phyloP scores from a whole-genome alignment of 2,329 filamentous ascomycete species.

The Exophiala lecanii-corni region DNA sequence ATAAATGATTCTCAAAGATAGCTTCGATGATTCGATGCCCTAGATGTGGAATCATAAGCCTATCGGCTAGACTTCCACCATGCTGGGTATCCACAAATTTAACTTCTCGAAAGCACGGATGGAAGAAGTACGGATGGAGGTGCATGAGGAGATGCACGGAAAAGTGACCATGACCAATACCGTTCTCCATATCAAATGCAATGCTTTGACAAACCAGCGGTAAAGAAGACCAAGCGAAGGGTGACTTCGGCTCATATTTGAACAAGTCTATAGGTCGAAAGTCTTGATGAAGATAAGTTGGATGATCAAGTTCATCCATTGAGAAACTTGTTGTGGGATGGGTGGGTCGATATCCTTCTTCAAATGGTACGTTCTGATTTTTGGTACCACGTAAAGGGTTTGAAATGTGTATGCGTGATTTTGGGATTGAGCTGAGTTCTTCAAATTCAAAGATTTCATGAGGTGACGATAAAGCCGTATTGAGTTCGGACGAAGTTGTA shows the following conservation, averaged over 20 bases:
- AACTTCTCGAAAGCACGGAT: constrained; percentile 18
- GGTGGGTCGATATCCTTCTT: background rate
- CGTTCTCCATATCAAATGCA: constrained; percentile 32
- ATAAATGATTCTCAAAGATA: constrained; percentile 55
- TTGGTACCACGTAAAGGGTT: constrained; percentile 14
- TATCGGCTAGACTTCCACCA: constrained; percentile 18
- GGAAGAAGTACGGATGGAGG: constrained; percentile 40
- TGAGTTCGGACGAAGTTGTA: constrained; percentile 7
- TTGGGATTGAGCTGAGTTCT: constrained; percentile 4
- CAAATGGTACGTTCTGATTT: background rate
- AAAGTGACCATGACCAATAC: constrained; percentile 44
- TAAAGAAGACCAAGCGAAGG: constrained; percentile 25
- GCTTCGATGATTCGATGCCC: constrained; percentile 40
- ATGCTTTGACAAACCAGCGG: constrained; percentile 25
- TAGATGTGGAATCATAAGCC: constrained; percentile 38
- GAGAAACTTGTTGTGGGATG: constrained; percentile 1
- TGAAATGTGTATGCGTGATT: constrained; percentile 19
- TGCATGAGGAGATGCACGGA: constrained; percentile 45
- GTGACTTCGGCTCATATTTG: constrained; percentile 21
- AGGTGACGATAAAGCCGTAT: constrained; percentile 15
- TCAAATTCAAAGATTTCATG: constrained; percentile 21
- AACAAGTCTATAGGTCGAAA: constrained; percentile 26
- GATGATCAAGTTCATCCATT: constrained; percentile 19
- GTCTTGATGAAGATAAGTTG: constrained; percentile 21
- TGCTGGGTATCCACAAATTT: background rate